These are phyloP conservation scores for Picea abies DNA, from an alignment of 83 land plant species.

Conservation along the genomic window DNA sequence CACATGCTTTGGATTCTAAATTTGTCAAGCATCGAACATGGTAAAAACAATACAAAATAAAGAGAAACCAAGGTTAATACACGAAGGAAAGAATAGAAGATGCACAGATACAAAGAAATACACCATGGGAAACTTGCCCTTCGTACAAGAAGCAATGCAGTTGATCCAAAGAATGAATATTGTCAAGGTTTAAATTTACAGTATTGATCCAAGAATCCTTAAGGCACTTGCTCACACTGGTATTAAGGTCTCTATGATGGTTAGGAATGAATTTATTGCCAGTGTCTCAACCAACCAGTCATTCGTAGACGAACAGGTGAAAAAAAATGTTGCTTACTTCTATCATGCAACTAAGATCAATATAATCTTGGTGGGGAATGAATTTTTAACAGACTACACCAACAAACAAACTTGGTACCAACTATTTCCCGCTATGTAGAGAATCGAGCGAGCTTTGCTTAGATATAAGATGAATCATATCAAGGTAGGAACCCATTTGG, in stretches of 20 bases:
- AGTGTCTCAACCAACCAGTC: constrained; percentile 39
- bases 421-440: constrained; percentile 74
- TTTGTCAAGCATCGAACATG: too few species aligned
- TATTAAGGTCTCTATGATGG: constrained; percentile 69
- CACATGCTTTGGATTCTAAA: too few species aligned
- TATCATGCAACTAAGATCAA: constrained; percentile 54
- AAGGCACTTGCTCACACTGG: constrained; percentile 50
- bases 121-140: constrained; percentile 41
- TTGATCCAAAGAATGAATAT: constrained; percentile 51
- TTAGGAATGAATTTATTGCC: constrained; percentile 58
- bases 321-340: constrained; percentile 50
- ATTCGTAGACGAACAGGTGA: constrained; percentile 64
- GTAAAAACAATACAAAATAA: too few species aligned
- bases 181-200: constrained; percentile 72
- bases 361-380: constrained; percentile 83
- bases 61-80: too few species aligned
- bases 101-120: too few species aligned
- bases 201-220: constrained; percentile 69
- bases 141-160: constrained; percentile 45
- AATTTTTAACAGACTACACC: constrained; percentile 49
- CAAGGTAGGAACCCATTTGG: constrained; percentile 73
- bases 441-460: constrained; percentile 37
- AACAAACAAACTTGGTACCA: constrained; percentile 48
- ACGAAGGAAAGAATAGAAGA: too few species aligned
- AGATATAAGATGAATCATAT: constrained; percentile 27